phyloP scores from a whole-genome alignment of 176 grass and related monocot genomes.

The Carex parvula region DNA sequence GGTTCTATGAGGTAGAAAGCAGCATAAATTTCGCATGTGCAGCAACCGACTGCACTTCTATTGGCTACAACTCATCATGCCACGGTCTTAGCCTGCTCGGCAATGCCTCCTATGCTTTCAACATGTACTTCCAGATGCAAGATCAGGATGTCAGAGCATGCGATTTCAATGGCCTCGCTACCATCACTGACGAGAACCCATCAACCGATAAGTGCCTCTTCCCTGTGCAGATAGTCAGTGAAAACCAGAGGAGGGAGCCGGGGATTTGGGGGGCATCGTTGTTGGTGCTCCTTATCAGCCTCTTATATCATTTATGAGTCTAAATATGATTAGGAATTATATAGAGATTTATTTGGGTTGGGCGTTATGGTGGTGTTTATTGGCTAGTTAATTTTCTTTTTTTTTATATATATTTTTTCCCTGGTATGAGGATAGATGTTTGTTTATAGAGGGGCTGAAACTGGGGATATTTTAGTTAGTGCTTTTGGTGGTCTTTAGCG shows the following conservation, averaged over 20 bases:
- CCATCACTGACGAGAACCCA: conserved; percentile 12
- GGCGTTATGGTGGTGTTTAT: conserved; percentile 5
- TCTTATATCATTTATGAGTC: conserved; percentile 19
- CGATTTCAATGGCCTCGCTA: conserved; percentile 24
- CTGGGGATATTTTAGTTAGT: neutral
- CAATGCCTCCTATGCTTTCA: conserved; percentile 38
- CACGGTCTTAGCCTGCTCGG: conserved; percentile 26
- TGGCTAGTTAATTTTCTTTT: neutral
- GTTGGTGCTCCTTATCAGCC: conserved; percentile 18
- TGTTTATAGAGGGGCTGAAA: neutral
- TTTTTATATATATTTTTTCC: conserved; percentile 8
- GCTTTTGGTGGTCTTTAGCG: neutral
- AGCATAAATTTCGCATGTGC: conserved; percentile 61
- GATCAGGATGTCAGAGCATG: conserved; percentile 33
- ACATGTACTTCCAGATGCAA: conserved; percentile 28
- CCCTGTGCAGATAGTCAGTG: conserved; percentile 38
- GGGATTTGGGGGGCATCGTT: neutral
- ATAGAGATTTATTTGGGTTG: neutral
- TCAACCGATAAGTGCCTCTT: conserved; percentile 31
- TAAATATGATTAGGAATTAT: conserved; percentile 23
- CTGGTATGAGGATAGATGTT: neutral
- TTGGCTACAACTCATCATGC: conserved; percentile 55
- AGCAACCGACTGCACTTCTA: conserved; percentile 59
- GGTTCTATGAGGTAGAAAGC: conserved; percentile 43
- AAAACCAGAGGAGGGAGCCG: neutral